phyloP scores from a whole-genome alignment of 768 basidiomycete species.

The Boletus vinaceobasis region DNA sequence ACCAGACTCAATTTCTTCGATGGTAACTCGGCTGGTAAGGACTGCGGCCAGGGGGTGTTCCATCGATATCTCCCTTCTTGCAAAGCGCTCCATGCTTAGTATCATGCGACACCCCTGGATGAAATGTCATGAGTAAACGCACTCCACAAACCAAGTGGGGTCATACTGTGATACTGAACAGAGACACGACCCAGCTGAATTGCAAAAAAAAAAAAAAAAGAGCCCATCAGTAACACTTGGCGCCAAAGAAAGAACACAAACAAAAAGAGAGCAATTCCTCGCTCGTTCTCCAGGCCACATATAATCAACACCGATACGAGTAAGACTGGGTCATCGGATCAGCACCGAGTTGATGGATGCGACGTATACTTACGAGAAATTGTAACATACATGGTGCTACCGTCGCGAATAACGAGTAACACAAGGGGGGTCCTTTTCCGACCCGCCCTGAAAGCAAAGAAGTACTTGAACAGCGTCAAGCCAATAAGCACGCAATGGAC shows the following conservation, averaged over 20 bases:
- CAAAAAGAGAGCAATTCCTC: neutral
- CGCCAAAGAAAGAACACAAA: neutral
- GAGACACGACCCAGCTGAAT: slow-evolving; percentile 11
- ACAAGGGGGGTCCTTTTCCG: slow-evolving; percentile 19
- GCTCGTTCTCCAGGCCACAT: neutral
- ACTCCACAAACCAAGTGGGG: neutral
- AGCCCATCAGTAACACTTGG: neutral
- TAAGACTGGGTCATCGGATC: neutral
- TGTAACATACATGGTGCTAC: slow-evolving; percentile 6
- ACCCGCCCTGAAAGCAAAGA: slow-evolving; percentile 12
- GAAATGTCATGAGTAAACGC: neutral
- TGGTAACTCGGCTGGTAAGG: slow-evolving; percentile 10
- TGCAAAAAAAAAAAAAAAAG: neutral
- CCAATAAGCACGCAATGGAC: slow-evolving; percentile 13
- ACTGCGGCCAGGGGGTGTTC: neutral
- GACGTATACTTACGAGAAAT: slow-evolving; percentile 2
- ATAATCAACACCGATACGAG: neutral
- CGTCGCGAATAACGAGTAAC: slow-evolving; percentile 18
- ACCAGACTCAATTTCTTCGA: no score
- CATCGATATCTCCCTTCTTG: neutral
- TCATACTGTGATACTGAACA: slow-evolving; percentile 11
- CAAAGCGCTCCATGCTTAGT: slow-evolving; percentile 16
- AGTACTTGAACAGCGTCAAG: neutral
- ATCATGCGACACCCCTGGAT: slow-evolving; percentile 24
- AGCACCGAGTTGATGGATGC: neutral